A percentile compares a stretch with the other conserved stretches of the same genome.
Evolutionary conservation across 495 filamentous ascomycete genomes (phyloP).

Genomic region (Annulohypoxylon stygium): DNA sequence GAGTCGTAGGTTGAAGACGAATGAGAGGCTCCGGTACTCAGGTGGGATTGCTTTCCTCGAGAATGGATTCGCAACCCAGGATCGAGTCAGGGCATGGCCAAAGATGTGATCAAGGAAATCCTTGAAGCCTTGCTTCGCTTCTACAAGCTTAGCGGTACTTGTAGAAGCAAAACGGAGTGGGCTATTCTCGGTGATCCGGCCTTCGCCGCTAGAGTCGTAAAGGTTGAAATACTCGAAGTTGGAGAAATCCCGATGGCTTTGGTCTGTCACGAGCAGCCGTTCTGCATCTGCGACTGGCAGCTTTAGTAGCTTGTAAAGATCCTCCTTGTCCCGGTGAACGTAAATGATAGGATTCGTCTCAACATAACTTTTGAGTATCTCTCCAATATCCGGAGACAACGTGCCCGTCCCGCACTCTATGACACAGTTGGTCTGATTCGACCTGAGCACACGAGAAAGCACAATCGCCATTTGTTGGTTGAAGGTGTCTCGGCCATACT

Average conservation of each 20-base stretch:
- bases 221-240: conserved; percentile 87
- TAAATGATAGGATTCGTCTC: conserved; percentile 80
- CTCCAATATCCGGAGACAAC: conserved; percentile 68
- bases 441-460: conserved; percentile 74
- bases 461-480: conserved; percentile 72
- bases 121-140: conserved; percentile 80
- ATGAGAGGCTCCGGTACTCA: conserved; percentile 74
- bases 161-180: conserved; percentile 65
- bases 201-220: conserved; percentile 60
- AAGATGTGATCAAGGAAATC: conserved; percentile 76
- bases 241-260: conserved; percentile 73
- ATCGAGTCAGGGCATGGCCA: conserved; percentile 65
- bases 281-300: conserved; percentile 64
- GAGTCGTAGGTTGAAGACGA: conserved; percentile 73
- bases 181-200: conserved; percentile 57
- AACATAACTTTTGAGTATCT: conserved; percentile 68
- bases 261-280: conserved; percentile 66
- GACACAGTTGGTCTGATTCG: conserved; percentile 73
- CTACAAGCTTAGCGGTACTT: conserved; percentile 68
- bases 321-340: conserved; percentile 75
- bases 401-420: conserved; percentile 75
- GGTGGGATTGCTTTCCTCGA: conserved; percentile 76
- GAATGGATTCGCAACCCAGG: conserved; percentile 77
- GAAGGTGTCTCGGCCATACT: conserved; percentile 71
- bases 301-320: conserved; percentile 73